Base-by-base conservation (phyloP, 2,329 filamentous ascomycete genomes). In the Colletotrichum theobromicola region DNA sequence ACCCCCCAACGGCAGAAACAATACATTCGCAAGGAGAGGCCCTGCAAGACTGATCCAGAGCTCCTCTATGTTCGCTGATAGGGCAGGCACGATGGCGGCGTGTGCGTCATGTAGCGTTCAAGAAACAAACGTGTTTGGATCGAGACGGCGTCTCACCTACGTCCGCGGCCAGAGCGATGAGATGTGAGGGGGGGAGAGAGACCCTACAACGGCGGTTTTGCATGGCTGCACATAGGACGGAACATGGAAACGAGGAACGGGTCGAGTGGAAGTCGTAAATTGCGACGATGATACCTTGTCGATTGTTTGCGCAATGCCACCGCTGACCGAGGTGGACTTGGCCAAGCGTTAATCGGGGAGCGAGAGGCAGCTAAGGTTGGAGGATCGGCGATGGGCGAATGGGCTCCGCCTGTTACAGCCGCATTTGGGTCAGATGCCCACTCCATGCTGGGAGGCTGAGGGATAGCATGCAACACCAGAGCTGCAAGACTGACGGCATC, bases 341-440 rank as follows among this genome's bases (percentile, higher is more conserved):
- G 62, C 68, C 62, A 24, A 55, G 32, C 37, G 37, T 61, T 70
- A 60, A 64, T 74, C 37, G 60, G 69, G 73, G 70, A 64, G 64
- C 70, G 34, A 75, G 53, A 32, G n/a, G n/a, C 61, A 65, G 58
- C 67, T 28, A 72, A 76, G 72, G 60, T 68, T 53, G 30, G 63
- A 53, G 55, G 67, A 76, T 76, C 75, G 75, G 63, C 72, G 75
- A 76, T 75, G 75, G 37, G 50, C 63, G 62, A 75, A 76, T 68
- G 63, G 67, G 67, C 34, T 62, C 42, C 55, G 63, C 46, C 62
- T 72, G 67, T 67, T 32, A 62, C 63, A 75, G 75, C 67, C 75
- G 67, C 75, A 75, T 66, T 35, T 34, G 60, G 72, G 60, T 72
- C 68, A 55, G 68, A 72, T 72, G 75, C n/a, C 64, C 63, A 72